Percentiles rank a stretch among this genome's conserved stretches.
Conservation (phyloP, 2,329 filamentous ascomycete genomes). For the Chaetomium strumarium region DNA sequence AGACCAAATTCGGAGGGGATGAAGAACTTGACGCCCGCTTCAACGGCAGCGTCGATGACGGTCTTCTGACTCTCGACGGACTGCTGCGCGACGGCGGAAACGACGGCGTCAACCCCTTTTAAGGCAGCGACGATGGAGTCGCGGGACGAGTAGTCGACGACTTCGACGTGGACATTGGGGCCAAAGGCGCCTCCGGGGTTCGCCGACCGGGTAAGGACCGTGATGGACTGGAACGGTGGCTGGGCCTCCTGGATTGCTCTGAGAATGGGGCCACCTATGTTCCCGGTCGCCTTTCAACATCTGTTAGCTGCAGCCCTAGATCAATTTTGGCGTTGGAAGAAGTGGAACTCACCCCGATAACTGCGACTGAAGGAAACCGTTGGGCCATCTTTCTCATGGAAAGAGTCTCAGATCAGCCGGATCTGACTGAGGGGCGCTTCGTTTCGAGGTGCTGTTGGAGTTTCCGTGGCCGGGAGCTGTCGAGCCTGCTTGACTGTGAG, state of each 20-base stretch:
- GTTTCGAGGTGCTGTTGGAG: too few species aligned
- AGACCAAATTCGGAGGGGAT: slow-evolving; percentile 48
- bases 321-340: neutral
- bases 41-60: slow-evolving; percentile 50
- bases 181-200: slow-evolving; percentile 25
- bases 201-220: neutral
- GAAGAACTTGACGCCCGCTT: slow-evolving; percentile 51
- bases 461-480: too few species aligned
- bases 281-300: neutral
- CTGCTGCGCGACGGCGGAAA: slow-evolving; percentile 41
- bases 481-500: too few species aligned
- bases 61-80: slow-evolving; percentile 40
- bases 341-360: neutral
- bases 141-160: slow-evolving; percentile 39
- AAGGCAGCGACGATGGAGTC: slow-evolving; percentile 41
- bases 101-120: slow-evolving; percentile 47
- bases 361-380: neutral
- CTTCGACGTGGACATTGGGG: slow-evolving; percentile 36
- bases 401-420: too few species aligned
- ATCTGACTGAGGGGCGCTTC: too few species aligned
- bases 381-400: neutral
- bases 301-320: neutral
- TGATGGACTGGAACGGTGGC: neutral
- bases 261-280: neutral
- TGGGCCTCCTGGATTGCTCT: neutral